Percentiles rank a stretch among this genome's conserved stretches.
Evolutionary conservation across 352 stramenopile species (phyloP).

Genomic region (Pythium insidiosum): DNA sequence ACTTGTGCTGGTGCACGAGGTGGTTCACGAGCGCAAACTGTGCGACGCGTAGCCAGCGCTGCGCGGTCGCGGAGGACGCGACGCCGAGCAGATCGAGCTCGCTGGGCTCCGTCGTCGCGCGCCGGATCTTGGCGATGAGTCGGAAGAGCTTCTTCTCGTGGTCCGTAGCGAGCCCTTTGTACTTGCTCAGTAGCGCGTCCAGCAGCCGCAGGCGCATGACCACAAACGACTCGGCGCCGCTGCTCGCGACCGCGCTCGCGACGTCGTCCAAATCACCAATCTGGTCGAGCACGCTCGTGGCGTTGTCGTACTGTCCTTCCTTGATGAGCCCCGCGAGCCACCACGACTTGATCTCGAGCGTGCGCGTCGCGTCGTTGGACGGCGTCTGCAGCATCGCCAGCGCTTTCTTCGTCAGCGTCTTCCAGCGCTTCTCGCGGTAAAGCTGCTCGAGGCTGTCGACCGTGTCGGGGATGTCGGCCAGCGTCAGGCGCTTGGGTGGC

Average conservation of each 20-base stretch:
- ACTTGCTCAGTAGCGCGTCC: slow-evolving; percentile 60
- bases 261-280: slow-evolving; percentile 51
- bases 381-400: slow-evolving; percentile 62
- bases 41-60: slow-evolving; percentile 45
- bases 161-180: slow-evolving; percentile 39
- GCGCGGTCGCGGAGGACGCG: slow-evolving; percentile 16
- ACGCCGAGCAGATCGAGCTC: slow-evolving; percentile 24
- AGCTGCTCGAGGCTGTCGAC: slow-evolving; percentile 41
- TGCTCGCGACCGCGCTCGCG: not conserved
- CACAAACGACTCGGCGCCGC: slow-evolving; percentile 29
- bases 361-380: slow-evolving; percentile 30
- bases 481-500: slow-evolving; percentile 32
- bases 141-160: slow-evolving; percentile 67
- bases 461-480: slow-evolving; percentile 52
- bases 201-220: slow-evolving; percentile 52
- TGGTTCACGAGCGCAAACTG: slow-evolving; percentile 69
- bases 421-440: slow-evolving; percentile 64
- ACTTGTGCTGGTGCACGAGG: slow-evolving; percentile 64
- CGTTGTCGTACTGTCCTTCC: slow-evolving; percentile 70
- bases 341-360: slow-evolving; percentile 74
- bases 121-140: slow-evolving; percentile 30
- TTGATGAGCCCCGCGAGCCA: slow-evolving; percentile 76
- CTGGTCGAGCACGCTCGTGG: slow-evolving; percentile 60
- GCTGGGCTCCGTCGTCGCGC: slow-evolving; percentile 15
- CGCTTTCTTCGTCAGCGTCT: slow-evolving; percentile 65